Base-by-base conservation (phyloP, 192 early-diverging fungal species). In the Geosiphon pyriformis region DNA sequence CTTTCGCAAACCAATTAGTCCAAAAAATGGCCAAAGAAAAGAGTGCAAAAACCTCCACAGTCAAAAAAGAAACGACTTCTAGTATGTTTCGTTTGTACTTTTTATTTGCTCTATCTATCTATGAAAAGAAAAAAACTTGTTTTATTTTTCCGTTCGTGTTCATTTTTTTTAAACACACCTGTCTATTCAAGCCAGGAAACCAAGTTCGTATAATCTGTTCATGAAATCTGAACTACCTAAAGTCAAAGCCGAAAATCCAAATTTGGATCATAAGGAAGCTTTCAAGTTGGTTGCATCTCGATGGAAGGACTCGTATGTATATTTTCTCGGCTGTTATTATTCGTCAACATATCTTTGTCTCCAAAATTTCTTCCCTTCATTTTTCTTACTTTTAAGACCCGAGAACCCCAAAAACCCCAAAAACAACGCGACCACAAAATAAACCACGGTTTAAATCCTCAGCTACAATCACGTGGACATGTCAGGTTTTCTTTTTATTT, bases 171-270 rank as follows among this genome's bases (percentile, higher is more conserved):
- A n/a, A n/a, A n/a, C n/a, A n/a, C n/a, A n/a, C n/a, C n/a, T n/a
- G n/a, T n/a, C n/a, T 10, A 42, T 42, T 42, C 6, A 10, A 42
- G 37, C 37, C 6, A 42, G 37, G 15, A 42, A 42, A 42, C 55
- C 55, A 57, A 57, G 25, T 57, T 17, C 82, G 57, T 88, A 88
- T 78, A 86, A 88, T 79, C 73, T 74, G 67, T 88, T 75, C 74
- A 86, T 88, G 83, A 88, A 88, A 80, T 56, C 67, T 11, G 79
- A 86, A 79, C 79, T 88, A 18, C 70, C 82, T 70, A 82, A 82
- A 71, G 79, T 83, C 83, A 88, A 88, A 82, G 67, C 67, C 29
- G 68, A 74, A 63, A 76, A 82, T 72, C 85, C 86, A n/a, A 55
- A 55, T 46, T 68, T 86, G 37, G 53, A 69, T 58, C 86, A 88